Evolutionary conservation across 2,329 filamentous ascomycete genomes (phyloP).

Genomic region (Paracamarosporium sp.): DNA sequence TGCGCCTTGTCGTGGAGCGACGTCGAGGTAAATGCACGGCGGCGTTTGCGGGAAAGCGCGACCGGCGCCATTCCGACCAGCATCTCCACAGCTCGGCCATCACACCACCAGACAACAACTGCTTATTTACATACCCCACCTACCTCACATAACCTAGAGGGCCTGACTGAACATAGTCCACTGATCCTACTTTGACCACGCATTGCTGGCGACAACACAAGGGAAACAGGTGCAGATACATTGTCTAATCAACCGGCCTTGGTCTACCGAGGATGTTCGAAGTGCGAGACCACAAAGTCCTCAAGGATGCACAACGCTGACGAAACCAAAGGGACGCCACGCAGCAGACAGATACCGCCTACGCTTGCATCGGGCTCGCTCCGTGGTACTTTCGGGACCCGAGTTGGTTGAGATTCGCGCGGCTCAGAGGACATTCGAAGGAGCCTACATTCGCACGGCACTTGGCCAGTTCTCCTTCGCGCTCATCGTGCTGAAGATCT

Average conservation of each 20-base stretch:
- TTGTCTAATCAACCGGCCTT: not conserved
- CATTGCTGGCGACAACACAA: not conserved
- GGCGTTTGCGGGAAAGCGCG: slow-evolving; percentile 5
- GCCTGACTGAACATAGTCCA: too few relatives aligned
- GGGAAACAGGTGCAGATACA: not conserved
- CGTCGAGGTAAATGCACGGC: not conserved
- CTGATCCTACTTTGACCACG: too few relatives aligned
- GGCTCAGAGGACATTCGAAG: slow-evolving; percentile 95
- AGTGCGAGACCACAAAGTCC: not conserved
- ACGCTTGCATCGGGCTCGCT: slow-evolving; percentile 82
- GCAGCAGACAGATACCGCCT: slow-evolving; percentile 78
- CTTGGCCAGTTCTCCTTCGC: slow-evolving; percentile 95
- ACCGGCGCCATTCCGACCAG: not conserved
- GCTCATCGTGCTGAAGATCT: slow-evolving; percentile 93
- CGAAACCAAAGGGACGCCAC: slow-evolving; percentile 55
- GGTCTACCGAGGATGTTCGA: slow-evolving; percentile 11
- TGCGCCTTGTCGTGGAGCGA: not conserved
- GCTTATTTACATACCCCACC: not conserved
- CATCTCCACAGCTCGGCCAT: not conserved
- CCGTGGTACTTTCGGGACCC: slow-evolving; percentile 78
- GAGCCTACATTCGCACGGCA: slow-evolving; percentile 93
- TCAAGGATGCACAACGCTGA: slow-evolving; percentile 1
- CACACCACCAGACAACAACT: not conserved
- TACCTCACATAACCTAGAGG: not conserved
- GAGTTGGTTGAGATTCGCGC: slow-evolving; percentile 95